These are phyloP conservation scores for Phalaenopsis hybrid DNA, from an alignment of 116 monocot species.

Conservation along the genomic window DNA sequence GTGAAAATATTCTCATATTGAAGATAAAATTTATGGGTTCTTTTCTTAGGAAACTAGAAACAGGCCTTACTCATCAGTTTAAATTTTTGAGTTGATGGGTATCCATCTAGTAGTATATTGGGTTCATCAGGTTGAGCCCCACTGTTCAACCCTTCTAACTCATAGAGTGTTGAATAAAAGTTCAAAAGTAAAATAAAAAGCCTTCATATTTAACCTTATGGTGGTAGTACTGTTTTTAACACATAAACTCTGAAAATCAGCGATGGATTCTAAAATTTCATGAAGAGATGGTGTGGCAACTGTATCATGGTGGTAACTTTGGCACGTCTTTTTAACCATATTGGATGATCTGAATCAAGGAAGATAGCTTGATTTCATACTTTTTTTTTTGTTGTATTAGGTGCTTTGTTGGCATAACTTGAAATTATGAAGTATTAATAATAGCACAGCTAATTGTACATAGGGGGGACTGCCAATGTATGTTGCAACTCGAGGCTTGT, in stretches of 20 bases:
- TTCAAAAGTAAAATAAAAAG: neutral
- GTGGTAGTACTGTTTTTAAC: neutral
- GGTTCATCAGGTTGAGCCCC: neutral
- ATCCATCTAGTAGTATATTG: neutral
- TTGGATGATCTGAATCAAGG: too few species aligned
- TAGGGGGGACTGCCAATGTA: conserved; percentile 98
- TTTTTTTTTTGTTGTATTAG: neutral
- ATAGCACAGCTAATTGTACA: conserved; percentile 9
- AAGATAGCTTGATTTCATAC: too few species aligned
- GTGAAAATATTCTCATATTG: too few species aligned
- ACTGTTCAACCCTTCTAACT: neutral
- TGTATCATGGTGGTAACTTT: too few species aligned
- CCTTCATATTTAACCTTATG: neutral
- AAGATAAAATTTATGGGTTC: too few species aligned
- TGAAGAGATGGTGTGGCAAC: too few species aligned
- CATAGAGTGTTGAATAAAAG: neutral
- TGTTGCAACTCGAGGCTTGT: conserved; percentile 82
- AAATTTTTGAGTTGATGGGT: too few species aligned
- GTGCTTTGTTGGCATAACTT: neutral
- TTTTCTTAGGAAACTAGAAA: too few species aligned
- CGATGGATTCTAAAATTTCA: too few species aligned
- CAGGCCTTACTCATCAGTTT: too few species aligned
- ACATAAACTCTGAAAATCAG: too few species aligned
- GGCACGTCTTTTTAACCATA: too few species aligned
- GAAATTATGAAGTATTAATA: neutral